Conservation (phyloP, 1,139 yeast genomes). For the Pichia sp. region DNA sequence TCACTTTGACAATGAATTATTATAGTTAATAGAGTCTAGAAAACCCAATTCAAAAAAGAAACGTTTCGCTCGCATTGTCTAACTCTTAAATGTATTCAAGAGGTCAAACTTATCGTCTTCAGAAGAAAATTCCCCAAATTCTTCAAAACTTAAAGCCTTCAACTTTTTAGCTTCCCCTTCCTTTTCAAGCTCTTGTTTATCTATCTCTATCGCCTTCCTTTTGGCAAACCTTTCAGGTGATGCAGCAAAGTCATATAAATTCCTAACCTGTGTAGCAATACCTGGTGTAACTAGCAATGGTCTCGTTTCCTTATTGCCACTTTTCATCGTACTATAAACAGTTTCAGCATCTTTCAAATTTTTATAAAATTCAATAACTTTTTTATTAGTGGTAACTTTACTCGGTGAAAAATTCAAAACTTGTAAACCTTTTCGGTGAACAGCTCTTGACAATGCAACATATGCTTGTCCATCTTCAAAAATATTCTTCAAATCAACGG, state of each 20-base stretch:
- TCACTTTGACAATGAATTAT: no score
- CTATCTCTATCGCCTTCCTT: neutral
- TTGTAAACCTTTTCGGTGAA: conserved; percentile 69
- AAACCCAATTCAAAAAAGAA: no score
- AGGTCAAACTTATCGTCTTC: no score
- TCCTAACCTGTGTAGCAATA: conserved; percentile 10
- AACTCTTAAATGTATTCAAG: no score
- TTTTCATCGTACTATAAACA: conserved; percentile 2
- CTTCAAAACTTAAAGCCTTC: no score
- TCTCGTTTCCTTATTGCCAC: neutral
- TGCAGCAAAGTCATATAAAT: conserved; percentile 9
- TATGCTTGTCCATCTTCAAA: conserved; percentile 96
- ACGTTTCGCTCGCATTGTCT: no score
- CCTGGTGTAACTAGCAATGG: conserved; percentile 4
- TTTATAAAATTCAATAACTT: conserved; percentile 55
- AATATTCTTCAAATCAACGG: conserved; percentile 66
- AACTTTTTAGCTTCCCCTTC: no score
- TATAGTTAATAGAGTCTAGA: no score
- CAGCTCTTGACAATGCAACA: conserved; percentile 86
- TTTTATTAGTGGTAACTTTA: conserved; percentile 54
- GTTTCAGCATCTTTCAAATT: conserved; percentile 32
- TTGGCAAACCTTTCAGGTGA: conserved; percentile 14
- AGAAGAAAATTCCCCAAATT: no score
- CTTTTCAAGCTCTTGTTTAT: neutral
- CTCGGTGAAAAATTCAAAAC: conserved; percentile 58